Percentiles rank a stretch among this genome's conserved stretches.
phyloP scores from a whole-genome alignment of 129 eudicot genomes.

The Solidago caesia region DNA sequence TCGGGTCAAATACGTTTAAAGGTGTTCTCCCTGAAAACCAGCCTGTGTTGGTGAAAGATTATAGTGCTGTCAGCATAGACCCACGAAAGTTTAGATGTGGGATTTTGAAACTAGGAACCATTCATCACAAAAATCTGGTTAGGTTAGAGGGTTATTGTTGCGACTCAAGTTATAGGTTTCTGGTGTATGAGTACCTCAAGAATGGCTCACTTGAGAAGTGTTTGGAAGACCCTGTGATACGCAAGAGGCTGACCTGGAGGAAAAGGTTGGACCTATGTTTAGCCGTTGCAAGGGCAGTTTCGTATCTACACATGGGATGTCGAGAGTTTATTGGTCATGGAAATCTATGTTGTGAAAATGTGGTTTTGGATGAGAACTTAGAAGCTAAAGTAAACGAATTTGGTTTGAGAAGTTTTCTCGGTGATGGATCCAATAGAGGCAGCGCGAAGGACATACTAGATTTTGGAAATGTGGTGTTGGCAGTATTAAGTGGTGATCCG shows the following conservation, averaged over 20 bases:
- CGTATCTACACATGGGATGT: conserved; percentile 68
- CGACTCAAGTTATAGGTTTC: conserved; percentile 46
- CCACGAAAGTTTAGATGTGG: conserved; percentile 49
- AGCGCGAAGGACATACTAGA: conserved; percentile 54
- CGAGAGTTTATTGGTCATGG: conserved; percentile 71
- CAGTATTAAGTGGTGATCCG: conserved; percentile 42
- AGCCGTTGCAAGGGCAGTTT: conserved; percentile 57
- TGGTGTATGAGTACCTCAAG: conserved; percentile 52
- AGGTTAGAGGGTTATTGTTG: conserved; percentile 64
- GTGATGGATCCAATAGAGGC: conserved; percentile 27
- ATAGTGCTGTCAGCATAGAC: conserved; percentile 29
- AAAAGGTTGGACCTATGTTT: conserved; percentile 55
- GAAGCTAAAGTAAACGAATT: conserved; percentile 62
- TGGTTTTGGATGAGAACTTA: conserved; percentile 52
- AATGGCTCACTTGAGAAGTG: conserved; percentile 47
- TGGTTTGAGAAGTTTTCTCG: conserved; percentile 35
- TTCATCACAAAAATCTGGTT: conserved; percentile 59
- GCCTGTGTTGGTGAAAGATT: conserved; percentile 52
- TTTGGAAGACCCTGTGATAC: conserved; percentile 46
- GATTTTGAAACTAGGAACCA: conserved; percentile 48
- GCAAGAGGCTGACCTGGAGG: conserved; percentile 57
- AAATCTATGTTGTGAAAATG: conserved; percentile 44
- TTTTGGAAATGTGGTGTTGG: conserved; percentile 50
- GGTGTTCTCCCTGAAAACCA: conserved; percentile 49
- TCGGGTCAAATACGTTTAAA: conserved; percentile 46